Conservation (phyloP, 202 grass and related monocot species). For the Brachypodium distachyon region DNA sequence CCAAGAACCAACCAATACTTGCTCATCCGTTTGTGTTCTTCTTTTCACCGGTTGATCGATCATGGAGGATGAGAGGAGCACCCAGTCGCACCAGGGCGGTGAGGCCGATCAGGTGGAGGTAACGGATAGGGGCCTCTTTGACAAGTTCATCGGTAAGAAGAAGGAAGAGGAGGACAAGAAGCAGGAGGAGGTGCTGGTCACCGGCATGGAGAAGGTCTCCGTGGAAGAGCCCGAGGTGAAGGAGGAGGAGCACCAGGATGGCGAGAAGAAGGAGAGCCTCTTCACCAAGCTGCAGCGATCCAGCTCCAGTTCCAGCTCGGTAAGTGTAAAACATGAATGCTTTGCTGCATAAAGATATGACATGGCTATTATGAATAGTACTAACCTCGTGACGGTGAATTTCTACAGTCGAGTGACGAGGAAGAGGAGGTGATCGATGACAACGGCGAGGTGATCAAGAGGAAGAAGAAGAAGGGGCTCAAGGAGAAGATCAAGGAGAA, state of each 20-base stretch:
- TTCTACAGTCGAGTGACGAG: slow-evolving; percentile 63
- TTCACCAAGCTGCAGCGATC: slow-evolving; percentile 72
- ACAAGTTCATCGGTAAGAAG: slow-evolving; percentile 47
- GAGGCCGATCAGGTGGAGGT: slow-evolving; percentile 44
- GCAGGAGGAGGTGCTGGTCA: slow-evolving; percentile 32
- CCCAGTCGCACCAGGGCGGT: slow-evolving; percentile 23
- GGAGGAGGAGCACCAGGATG: slow-evolving; percentile 39
- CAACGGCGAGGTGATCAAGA: slow-evolving; percentile 65
- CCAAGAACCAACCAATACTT: slow-evolving; percentile 12
- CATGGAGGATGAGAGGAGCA: slow-evolving; percentile 75
- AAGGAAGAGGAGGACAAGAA: slow-evolving; percentile 32
- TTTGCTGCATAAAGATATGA: not conserved
- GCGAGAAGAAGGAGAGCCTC: slow-evolving; percentile 74
- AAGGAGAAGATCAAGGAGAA: slow-evolving; percentile 93
- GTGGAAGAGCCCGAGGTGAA: slow-evolving; percentile 43
- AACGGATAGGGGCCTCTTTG: slow-evolving; percentile 59
- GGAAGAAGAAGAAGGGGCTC: slow-evolving; percentile 90
- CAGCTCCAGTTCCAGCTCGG: slow-evolving; percentile 88
- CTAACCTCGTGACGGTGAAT: not conserved
- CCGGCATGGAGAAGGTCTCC: slow-evolving; percentile 65
- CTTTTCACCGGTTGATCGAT: not conserved
- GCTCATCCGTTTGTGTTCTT: slow-evolving; percentile 3
- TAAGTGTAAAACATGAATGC: slow-evolving; percentile 13
- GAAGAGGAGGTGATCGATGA: slow-evolving; percentile 68
- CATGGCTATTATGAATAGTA: not conserved